Percentiles rank a stretch among this genome's conserved stretches.
phyloP scores from a whole-genome alignment of 176 grass and related monocot species.

The Eleusine coracana region DNA sequence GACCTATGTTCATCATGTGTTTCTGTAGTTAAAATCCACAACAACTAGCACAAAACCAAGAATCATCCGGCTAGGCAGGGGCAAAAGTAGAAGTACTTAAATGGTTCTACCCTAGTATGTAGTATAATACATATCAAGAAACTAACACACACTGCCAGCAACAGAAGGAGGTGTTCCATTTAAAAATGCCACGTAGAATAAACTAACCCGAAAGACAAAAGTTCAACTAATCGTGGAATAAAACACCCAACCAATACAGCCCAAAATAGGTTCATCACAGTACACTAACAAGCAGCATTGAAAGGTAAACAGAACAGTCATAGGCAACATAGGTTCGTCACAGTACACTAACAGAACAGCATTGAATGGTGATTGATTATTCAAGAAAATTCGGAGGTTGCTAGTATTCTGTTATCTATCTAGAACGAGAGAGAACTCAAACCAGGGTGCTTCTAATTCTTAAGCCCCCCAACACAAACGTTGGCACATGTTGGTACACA shows the following conservation, averaged over 20 bases:
- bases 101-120: not conserved
- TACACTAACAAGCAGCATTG: too few relatives aligned
- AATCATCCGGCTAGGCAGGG: not conserved
- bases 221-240: not conserved
- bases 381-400: not conserved
- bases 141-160: not conserved
- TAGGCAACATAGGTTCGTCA: too few relatives aligned
- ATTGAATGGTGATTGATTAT: not conserved
- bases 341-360: too few relatives aligned
- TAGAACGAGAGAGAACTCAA: not conserved
- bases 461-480: not conserved
- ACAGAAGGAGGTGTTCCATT: not conserved
- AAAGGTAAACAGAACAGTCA: too few relatives aligned
- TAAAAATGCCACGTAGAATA: not conserved
- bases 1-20: slow-evolving; percentile 1
- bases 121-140: not conserved
- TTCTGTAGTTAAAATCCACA: not conserved
- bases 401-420: slow-evolving; percentile 1
- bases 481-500: not conserved
- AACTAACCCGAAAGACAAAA: not conserved
- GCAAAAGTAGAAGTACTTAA: not conserved
- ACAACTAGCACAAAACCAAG: not conserved
- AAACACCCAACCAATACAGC: not conserved
- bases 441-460: not conserved
- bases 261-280: not conserved